Conservation (phyloP, 2,329 filamentous ascomycete genomes). For the Waltergamsia citrina region DNA sequence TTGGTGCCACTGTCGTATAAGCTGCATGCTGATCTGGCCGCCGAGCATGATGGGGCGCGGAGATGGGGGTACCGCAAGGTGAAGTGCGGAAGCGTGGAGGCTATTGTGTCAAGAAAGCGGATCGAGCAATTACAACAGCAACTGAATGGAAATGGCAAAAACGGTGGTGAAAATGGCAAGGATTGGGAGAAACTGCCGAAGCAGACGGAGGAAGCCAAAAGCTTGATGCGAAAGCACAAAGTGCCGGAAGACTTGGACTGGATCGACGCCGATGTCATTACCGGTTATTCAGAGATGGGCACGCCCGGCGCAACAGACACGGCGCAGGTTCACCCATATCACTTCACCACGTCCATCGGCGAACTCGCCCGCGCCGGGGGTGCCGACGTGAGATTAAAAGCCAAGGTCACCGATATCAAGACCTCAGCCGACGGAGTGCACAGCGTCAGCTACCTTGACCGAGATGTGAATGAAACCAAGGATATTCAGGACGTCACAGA, state of each 20-base stretch:
- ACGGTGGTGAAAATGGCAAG: constrained; percentile 26
- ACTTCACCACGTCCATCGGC: constrained; percentile 82
- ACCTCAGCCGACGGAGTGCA: constrained; percentile 41
- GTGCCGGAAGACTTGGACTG: constrained; percentile 77
- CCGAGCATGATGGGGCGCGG: constrained; percentile 67
- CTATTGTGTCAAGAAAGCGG: constrained; percentile 24
- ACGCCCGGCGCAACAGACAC: constrained; percentile 59
- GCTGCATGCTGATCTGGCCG: constrained; percentile 75
- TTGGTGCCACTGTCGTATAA: constrained; percentile 81
- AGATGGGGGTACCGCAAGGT: constrained; percentile 82
- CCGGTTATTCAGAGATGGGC: constrained; percentile 76
- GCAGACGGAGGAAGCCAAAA: constrained; percentile 38
- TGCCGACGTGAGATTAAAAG: constrained; percentile 56
- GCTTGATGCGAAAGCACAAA: constrained; percentile 42
- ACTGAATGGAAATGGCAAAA: too few relatives aligned
- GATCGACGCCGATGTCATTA: constrained; percentile 60
- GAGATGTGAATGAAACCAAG: constrained; percentile 23
- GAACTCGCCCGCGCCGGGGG: constrained; percentile 62
- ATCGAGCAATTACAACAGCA: constrained; percentile 17
- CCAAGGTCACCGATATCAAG: constrained; percentile 58
- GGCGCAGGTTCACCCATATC: constrained; percentile 85
- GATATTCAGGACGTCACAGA: constrained; percentile 39
- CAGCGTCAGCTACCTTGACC: constrained; percentile 51
- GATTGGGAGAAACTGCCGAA: constrained; percentile 55
- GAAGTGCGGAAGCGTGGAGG: constrained; percentile 54